Percentiles rank a stretch among this genome's conserved stretches.
These are phyloP conservation scores for Hansenula sp. DNA, from an alignment of 1,139 yeast species.

Conservation along the genomic window DNA sequence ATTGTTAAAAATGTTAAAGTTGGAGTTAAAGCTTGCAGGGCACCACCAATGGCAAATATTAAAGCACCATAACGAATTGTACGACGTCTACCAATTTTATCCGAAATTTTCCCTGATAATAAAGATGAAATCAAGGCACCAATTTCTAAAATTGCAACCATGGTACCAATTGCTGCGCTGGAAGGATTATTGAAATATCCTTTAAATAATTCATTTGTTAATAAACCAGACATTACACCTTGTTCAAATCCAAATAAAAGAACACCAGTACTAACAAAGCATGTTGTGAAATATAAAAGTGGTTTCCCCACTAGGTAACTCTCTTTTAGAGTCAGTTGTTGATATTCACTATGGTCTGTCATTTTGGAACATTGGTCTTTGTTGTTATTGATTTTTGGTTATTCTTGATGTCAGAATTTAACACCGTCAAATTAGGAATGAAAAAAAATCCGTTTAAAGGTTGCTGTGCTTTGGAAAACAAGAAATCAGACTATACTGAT, in stretches of 20 bases:
- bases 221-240: constrained; percentile 84
- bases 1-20: constrained; percentile 50
- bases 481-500: too few relatives aligned
- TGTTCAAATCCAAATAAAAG: constrained; percentile 88
- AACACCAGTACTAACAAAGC: constrained; percentile 80
- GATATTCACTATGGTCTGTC: constrained; percentile 12
- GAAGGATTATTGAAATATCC: constrained; percentile 70
- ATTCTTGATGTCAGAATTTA: too few relatives aligned
- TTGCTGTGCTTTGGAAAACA: too few relatives aligned
- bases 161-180: constrained; percentile 66
- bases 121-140: constrained; percentile 84
- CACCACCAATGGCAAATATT: constrained; percentile 79
- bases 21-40: constrained; percentile 59
- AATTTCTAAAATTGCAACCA: constrained; percentile 79
- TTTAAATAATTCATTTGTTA: constrained; percentile 71
- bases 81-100: constrained; percentile 72
- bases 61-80: constrained; percentile 82
- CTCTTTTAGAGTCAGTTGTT: constrained; percentile 20
- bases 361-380: not conserved
- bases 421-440: too few relatives aligned
- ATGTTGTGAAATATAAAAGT: constrained; percentile 70
- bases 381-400: too few relatives aligned
- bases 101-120: constrained; percentile 74
- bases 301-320: constrained; percentile 24
- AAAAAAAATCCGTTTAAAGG: too few relatives aligned